Percentiles rank a stretch among this genome's conserved stretches.
phyloP scores from a whole-genome alignment of 1,284 basidiomycete genomes.

The Moesziomyces aphidis region DNA sequence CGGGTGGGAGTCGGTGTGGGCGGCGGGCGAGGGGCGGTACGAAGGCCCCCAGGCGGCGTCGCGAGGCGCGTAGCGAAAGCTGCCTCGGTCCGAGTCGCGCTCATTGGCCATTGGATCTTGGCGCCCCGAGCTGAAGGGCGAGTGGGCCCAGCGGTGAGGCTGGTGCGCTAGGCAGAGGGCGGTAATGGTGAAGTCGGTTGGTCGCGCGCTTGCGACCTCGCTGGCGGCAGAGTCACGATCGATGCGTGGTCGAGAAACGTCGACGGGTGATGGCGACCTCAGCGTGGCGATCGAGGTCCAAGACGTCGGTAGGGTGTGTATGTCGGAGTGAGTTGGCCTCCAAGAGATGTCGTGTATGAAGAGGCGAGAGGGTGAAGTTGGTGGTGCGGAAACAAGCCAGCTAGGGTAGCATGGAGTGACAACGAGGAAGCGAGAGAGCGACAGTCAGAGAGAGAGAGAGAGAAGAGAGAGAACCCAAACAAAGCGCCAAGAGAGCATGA shows the following conservation, averaged over 20 bases:
- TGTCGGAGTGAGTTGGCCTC: too few species aligned
- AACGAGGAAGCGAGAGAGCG: not conserved
- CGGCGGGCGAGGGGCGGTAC: not conserved
- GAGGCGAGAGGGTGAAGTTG: conserved; percentile 1
- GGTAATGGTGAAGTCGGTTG: conserved; percentile 34
- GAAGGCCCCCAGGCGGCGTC: not conserved
- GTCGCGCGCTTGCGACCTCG: conserved; percentile 30
- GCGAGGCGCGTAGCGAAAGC: conserved; percentile 21
- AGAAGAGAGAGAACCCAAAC: conserved; percentile 1
- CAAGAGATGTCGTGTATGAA: not conserved
- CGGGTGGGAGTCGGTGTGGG: not conserved
- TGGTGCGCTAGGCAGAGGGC: conserved; percentile 25
- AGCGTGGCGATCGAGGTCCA: not conserved
- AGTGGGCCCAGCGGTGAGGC: conserved; percentile 42
- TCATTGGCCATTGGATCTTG: conserved; percentile 45
- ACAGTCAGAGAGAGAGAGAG: not conserved
- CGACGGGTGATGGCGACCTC: too few species aligned
- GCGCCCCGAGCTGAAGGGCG: conserved; percentile 21
- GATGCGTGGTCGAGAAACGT: not conserved
- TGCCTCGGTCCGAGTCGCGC: conserved; percentile 29
- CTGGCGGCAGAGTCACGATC: not conserved
- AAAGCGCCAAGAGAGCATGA: not conserved
- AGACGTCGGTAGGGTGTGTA: not conserved
- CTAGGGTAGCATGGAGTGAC: not conserved
- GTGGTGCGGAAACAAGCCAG: not conserved